phyloP scores from a whole-genome alignment of 768 basidiomycete species.

The Clitopilus passeckerianus region DNA sequence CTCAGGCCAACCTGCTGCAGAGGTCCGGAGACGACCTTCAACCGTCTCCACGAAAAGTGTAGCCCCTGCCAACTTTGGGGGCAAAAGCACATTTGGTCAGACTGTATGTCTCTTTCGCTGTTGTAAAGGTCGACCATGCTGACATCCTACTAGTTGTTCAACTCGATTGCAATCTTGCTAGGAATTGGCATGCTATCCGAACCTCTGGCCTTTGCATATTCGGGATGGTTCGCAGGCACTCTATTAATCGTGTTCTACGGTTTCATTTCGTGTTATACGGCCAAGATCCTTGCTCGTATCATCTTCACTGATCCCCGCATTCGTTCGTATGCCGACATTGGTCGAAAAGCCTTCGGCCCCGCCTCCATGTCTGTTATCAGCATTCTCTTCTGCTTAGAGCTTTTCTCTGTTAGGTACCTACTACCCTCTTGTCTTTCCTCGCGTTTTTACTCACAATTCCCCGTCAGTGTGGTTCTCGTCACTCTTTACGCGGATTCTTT shows the following conservation, averaged over 20 bases:
- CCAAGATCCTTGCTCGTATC: constrained; percentile 78
- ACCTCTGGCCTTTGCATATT: constrained; percentile 86
- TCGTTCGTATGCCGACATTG: constrained; percentile 87
- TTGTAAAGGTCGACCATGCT: neutral
- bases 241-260: constrained; percentile 73
- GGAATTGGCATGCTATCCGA: constrained; percentile 89
- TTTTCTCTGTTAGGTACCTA: constrained; percentile 74
- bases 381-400: constrained; percentile 77
- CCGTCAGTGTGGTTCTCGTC: constrained; percentile 71
- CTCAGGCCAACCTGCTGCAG: neutral
- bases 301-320: constrained; percentile 66
- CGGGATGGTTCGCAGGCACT: constrained; percentile 84
- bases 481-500: constrained; percentile 88
- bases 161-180: constrained; percentile 79
- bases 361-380: constrained; percentile 62
- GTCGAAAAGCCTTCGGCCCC: constrained; percentile 81
- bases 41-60: constrained; percentile 13
- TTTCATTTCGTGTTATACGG: constrained; percentile 86
- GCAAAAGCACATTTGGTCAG: constrained; percentile 70
- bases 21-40: neutral
- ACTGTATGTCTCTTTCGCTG: constrained; percentile 39
- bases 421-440: neutral
- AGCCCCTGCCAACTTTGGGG: constrained; percentile 25
- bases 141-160: constrained; percentile 61
- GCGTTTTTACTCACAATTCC: neutral